Percentiles rank a stretch among this genome's conserved stretches.
phyloP scores from a whole-genome alignment of 148 eudicot genomes.

The Tetragonia tetragonoides region DNA sequence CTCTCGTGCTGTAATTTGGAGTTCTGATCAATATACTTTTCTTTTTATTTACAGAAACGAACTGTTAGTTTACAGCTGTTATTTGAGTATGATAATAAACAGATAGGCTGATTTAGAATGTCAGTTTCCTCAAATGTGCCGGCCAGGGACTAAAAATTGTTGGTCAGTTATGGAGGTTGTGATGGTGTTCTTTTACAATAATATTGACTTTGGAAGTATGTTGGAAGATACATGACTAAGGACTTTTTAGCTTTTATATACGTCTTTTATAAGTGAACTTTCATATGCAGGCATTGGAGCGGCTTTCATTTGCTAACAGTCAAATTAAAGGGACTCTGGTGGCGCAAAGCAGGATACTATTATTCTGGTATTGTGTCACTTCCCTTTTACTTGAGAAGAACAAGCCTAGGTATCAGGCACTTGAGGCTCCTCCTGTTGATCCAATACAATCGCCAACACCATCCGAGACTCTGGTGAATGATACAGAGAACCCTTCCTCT shows the following conservation, averaged over 20 bases:
- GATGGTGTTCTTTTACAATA: background rate
- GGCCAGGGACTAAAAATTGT: background rate
- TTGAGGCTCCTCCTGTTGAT: conserved; percentile 55
- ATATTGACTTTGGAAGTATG: background rate
- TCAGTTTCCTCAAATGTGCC: background rate
- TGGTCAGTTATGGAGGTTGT: background rate
- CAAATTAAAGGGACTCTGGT: conserved; percentile 61
- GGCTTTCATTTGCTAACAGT: conserved; percentile 75
- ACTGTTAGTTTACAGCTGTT: background rate
- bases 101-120: background rate
- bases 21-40: too few species aligned
- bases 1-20: too few species aligned
- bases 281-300: conserved; percentile 69
- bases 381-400: conserved; percentile 89
- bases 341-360: conserved; percentile 79
- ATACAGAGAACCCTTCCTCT: conserved; percentile 3
- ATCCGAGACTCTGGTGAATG: conserved; percentile 28
- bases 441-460: conserved; percentile 36
- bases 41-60: too few species aligned
- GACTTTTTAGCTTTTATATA: background rate
- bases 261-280: background rate
- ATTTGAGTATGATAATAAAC: background rate
- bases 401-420: conserved; percentile 78
- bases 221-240: background rate
- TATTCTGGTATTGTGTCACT: conserved; percentile 88